Evolutionary conservation across 2,329 filamentous ascomycete genomes (phyloP), one percentile per base, ranked within the genome.

Genomic region (Curvularia verruculosa): DNA sequence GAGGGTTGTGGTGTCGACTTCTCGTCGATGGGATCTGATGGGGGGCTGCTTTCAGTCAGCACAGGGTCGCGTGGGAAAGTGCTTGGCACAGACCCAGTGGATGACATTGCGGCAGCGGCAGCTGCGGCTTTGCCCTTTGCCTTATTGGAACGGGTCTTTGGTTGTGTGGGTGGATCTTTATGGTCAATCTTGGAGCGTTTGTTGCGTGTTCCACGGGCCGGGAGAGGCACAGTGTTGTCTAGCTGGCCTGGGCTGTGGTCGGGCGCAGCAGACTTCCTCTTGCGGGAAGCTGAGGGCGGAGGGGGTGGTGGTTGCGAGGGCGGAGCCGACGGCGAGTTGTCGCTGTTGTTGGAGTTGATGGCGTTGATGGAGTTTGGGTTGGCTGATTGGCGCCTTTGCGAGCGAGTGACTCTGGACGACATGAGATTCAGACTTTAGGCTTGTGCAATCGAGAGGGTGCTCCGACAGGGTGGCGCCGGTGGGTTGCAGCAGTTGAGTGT

Each of bases 401-500:
- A 95, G 83, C 94, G 92, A 84, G 94, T 97, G 74, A 95, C 88
- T 91, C 93, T 97, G 86, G 88, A 83, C 87, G 91, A 91, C 92
- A 96, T 97, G 88, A 94, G 91, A 89, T 82, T 77, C 68, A 74
- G 68, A 65, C 36, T 67, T 59, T 43, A 64, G 53, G 66, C 56
- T 65, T 60, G 59, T 58, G 67, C 61, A 68, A 58, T 65, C 64
- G 66, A 64, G 61, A 62, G 58, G 60, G n/a, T 58, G 69, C 61
- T 64, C 62, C 68, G 70, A 70, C 68, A 70, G 70, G 64, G 60
- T 41, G 39, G 69, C 68, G 64, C 60, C 26, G 59, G 60, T 60
- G 49, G 55, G 67, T 64, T 64, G 69, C 65, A 72, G 73, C 65
- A 52, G 55, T 67, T 58, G 58, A 24, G 64, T 61, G 64, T 60